Base-by-base conservation (phyloP, 2,329 filamentous ascomycete species). In the Aspergillus sp. region DNA sequence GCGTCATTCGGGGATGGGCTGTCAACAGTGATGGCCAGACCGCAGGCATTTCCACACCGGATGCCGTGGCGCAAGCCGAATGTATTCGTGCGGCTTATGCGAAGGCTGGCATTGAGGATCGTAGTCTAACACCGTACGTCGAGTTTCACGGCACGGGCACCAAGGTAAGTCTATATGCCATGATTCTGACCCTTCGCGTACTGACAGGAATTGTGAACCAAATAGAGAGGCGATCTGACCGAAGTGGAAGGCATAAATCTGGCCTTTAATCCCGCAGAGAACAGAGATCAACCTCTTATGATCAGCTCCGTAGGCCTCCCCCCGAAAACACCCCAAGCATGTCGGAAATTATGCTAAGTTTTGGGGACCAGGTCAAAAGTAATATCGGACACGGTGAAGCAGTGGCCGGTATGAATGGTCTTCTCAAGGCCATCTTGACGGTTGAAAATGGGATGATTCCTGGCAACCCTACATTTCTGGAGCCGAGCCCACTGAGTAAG, bases 91-190 rank as follows among this genome's bases (percentile, higher is more conserved):
- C 23, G 1, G 54, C 55, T 1, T 61, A 61, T 30, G 19, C 27
- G 5, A 48, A 30, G 10, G 60, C 75, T 19, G 73, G 74, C 1
- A 68, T 80, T 2, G 17, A 42, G 2, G 71, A 75, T 57, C 56
- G 55, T 1, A 50, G 61, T 5, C 56, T 64, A 1, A 66, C 71
- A 2, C 70, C 75, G 23, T 80, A 71, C 59, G 72, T 80, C 23
- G 72, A 80, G 52, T 70, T 68, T 8, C 77, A 80, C 58, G 77
- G 77, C 13, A 80, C 78, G 0, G 78, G 77, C 19, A 75, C 72
- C 2, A 42, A 42, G 39, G 39, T 8, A 19, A 42, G 39, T 42
- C 5, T n/a, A 13, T 5, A 42, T 19, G 21, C 39, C 39, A 19
- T 19, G 13, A 5, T 5, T 17, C 15, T 42, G 5, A 19, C 8